Base-by-base conservation (phyloP, 164 flowering plant genomes). In the Aristolochia californica region DNA sequence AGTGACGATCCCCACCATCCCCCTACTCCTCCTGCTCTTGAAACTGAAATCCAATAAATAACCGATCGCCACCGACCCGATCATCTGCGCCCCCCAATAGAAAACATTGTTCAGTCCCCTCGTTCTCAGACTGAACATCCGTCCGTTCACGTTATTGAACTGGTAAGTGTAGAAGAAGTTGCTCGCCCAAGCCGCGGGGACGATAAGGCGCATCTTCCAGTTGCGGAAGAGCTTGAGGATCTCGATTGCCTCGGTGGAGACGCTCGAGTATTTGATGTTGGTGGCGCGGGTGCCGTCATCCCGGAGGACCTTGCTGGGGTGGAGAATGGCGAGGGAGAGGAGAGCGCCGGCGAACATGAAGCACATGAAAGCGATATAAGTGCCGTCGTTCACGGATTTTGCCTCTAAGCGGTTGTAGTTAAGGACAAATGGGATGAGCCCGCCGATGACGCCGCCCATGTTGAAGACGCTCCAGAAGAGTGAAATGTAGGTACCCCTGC, bases 51-150 rank as follows among this genome's bases (percentile, higher is more conserved):
- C 96, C 77, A 87, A 59, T 0, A 87, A 26, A 26, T 78, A 78
- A 0, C 96, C 99, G 44, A 94, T 80, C 48, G 71, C 80, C 45
- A 79, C 56, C 5, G 97, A 94, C 0, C 96, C 99, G 63, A 85
- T 2, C 95, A 94, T 94, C 77, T 94, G 95, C 0, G 99, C 97
- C 1, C 93, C 97, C 99, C 97, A 94, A 28, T 90, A 90, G 62
- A 87, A 87, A 18, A 90, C 87, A 55, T 90, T 94, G 75, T 90
- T 89, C 64, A 94, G 72, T 0, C 97, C 99, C 48, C 93, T 77
- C 0, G 97, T 89, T 69, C 97, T 78, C 64, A 93, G 59, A 70
- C 75, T 89, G 49, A 93, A 89, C 68, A 81, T 26, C 10, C 23
- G 62, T n/a, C 78, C 85, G 47, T 93, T 93, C 2, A 93, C 98